A percentile compares a stretch with the other conserved stretches of the same genome.
phyloP scores from a whole-genome alignment of 305 asterid species.

The Withania somnifera region DNA sequence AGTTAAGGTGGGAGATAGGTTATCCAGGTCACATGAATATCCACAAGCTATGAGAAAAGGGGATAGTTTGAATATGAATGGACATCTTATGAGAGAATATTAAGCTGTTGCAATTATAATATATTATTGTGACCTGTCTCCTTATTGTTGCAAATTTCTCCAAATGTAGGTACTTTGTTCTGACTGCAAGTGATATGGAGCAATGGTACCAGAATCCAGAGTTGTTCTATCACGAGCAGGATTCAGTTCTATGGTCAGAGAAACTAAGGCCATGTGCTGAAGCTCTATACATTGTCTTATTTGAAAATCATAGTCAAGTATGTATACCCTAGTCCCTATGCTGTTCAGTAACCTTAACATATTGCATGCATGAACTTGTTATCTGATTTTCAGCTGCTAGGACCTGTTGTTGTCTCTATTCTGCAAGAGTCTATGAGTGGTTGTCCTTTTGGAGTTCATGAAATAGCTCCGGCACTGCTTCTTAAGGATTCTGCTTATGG shows the following conservation, averaged over 20 bases:
- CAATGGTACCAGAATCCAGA: constrained; percentile 92
- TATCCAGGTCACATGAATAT: background rate
- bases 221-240: constrained; percentile 91
- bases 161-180: constrained; percentile 78
- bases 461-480: constrained; percentile 71
- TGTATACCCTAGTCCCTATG: constrained; percentile 18
- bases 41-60: background rate
- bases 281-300: constrained; percentile 84
- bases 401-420: constrained; percentile 93
- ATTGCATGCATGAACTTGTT: constrained; percentile 6
- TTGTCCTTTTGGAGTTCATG: constrained; percentile 75
- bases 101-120: background rate
- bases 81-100: background rate
- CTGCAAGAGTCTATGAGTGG: constrained; percentile 95
- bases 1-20: background rate
- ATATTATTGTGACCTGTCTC: background rate
- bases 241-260: constrained; percentile 87
- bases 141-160: constrained; percentile 11
- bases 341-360: background rate
- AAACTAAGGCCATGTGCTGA: constrained; percentile 97
- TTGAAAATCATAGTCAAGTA: constrained; percentile 89
- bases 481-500: constrained; percentile 97
- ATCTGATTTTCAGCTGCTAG: constrained; percentile 54
- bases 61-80: background rate
- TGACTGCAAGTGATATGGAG: constrained; percentile 75